Base-by-base conservation (phyloP, 371 early-diverging fungal genomes). In the Parasitella parasitica region DNA sequence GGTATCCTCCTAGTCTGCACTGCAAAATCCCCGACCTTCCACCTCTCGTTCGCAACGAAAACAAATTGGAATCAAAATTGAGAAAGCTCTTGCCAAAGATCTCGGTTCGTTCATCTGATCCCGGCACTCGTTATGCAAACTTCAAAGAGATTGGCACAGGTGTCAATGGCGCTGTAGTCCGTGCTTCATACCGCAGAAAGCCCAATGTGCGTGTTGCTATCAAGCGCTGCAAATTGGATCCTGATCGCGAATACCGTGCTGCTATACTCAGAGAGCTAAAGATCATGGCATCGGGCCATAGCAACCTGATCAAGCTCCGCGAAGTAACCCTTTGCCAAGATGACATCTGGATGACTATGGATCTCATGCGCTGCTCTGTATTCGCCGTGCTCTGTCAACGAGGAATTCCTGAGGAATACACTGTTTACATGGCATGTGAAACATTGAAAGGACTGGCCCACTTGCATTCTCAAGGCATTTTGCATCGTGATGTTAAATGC, bases 401-500 rank as follows among this genome's bases (percentile, higher is more conserved):
- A 28, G 76, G 72, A 4, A 64, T 79, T 27, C 79, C 79, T 18
- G 79, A 79, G 61, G 74, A 73, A 41, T 74, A 70, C 54, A 63
- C 76, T 1, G 63, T 79, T 34, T 79, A 69, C 32, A 72, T 79
- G 41, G 62, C 76, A 2, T 64, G 70, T 43, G 72, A 80, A 49
- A 72, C 71, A 6, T 63, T 81, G 16, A 76, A 81, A 54, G 81
- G 71, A 1, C 57, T 81, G 16, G 49, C 54, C 36, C 69, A 74
- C 36, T 64, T 81, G 49, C 81, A 81, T 32, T 56, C 70, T 27
- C 74, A 78, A 64, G 78, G 78, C 4, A 75, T 70, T 52, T 66
- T 81, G 20, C 81, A 81, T 64, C 74, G 81, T 55, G 81, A 81
- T 53, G 75, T 81, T 43, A 81, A 81, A 54, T 81, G 81, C 62